Conservation (phyloP, 306 rosid species). For the Cucumis cinereus region DNA sequence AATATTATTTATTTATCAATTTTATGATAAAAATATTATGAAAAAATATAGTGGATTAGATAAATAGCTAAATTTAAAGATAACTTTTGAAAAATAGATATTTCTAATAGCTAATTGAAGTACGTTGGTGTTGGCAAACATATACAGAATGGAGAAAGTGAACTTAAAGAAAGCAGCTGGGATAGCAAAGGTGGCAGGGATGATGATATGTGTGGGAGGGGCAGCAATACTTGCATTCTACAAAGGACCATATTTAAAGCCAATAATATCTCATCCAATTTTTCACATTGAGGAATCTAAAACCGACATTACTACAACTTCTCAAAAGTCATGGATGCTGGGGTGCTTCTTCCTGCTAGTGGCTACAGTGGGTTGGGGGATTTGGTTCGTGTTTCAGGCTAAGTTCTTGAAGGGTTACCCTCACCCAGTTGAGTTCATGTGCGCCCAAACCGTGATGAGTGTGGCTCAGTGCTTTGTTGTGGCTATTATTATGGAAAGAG, state of each 20-base stretch:
- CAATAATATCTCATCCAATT: not conserved
- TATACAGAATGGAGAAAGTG: slow-evolving; percentile 28
- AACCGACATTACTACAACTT: not conserved
- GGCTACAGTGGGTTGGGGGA: slow-evolving; percentile 28
- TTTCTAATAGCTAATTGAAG: too few relatives aligned
- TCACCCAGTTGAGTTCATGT: slow-evolving; percentile 58
- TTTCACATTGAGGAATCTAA: not conserved
- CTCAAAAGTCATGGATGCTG: slow-evolving; percentile 29
- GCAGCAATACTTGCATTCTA: slow-evolving; percentile 40
- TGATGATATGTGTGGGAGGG: slow-evolving; percentile 35
- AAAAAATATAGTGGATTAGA: too few relatives aligned
- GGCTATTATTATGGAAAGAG: slow-evolving; percentile 61
- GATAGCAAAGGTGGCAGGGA: slow-evolving; percentile 36
- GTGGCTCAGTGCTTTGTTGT: slow-evolving; percentile 49
- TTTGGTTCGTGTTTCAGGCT: slow-evolving; percentile 25
- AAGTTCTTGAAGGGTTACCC: slow-evolving; percentile 50
- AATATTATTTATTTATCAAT: too few relatives aligned
- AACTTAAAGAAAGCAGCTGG: slow-evolving; percentile 31
- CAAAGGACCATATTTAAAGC: slow-evolving; percentile 36
- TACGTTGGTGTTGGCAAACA: too few relatives aligned
- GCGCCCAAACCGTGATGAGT: slow-evolving; percentile 53
- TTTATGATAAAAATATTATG: too few relatives aligned
- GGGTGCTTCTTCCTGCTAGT: slow-evolving; percentile 34
- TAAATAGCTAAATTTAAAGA: too few relatives aligned
- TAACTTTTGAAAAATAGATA: too few relatives aligned